A percentile compares a stretch with the other conserved stretches of the same genome.
phyloP scores from a whole-genome alignment of 2,329 filamentous ascomycete species.

The Claviceps purpurea region DNA sequence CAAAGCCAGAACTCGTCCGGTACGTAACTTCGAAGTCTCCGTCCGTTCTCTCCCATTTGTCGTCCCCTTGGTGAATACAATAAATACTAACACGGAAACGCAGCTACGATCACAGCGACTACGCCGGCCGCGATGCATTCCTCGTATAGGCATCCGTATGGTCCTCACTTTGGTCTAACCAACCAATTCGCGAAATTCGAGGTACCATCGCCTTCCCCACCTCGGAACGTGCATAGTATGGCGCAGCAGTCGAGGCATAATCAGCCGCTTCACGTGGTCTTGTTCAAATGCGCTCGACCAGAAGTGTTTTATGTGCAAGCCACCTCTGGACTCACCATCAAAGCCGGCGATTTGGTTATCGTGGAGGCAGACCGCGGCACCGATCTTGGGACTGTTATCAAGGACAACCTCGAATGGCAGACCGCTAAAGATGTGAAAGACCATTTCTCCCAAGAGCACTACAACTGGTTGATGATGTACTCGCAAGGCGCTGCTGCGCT shows the following conservation, averaged over 20 bases:
- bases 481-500: slow-evolving; percentile 60
- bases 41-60: not conserved
- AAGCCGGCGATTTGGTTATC: slow-evolving; percentile 86
- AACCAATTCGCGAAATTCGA: slow-evolving; percentile 14
- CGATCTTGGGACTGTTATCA: slow-evolving; percentile 83
- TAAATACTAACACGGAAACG: not conserved
- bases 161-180: slow-evolving; percentile 32
- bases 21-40: slow-evolving; percentile 16
- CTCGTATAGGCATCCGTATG: slow-evolving; percentile 26
- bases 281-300: slow-evolving; percentile 91
- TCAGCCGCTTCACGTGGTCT: slow-evolving; percentile 72
- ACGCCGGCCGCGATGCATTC: slow-evolving; percentile 15
- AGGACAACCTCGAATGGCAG: slow-evolving; percentile 77
- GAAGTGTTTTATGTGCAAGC: slow-evolving; percentile 97
- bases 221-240: slow-evolving; percentile 48
- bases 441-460: slow-evolving; percentile 87
- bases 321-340: slow-evolving; percentile 81
- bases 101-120: slow-evolving; percentile 14
- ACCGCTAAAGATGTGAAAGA: slow-evolving; percentile 82
- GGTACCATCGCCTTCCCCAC: slow-evolving; percentile 38
- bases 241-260: slow-evolving; percentile 49
- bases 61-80: not conserved
- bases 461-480: slow-evolving; percentile 98
- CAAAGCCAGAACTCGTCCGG: slow-evolving; percentile 23
- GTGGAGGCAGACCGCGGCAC: slow-evolving; percentile 94